These are phyloP conservation scores for Phytophthora pistaciae DNA, from an alignment of 352 stramenopile genomes.

Conservation along the genomic window DNA sequence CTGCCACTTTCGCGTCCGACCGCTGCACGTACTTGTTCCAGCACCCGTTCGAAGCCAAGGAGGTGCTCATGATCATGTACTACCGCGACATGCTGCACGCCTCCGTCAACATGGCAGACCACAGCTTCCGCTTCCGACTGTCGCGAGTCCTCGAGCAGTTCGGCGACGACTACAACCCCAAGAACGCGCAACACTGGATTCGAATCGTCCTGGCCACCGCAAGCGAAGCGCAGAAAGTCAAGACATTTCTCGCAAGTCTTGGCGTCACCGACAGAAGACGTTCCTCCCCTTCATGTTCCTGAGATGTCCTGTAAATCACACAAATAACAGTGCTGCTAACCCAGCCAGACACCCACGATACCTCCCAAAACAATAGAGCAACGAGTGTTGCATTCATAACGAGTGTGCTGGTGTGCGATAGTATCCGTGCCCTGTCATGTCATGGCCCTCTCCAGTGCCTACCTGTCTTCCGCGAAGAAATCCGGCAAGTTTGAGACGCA, in stretches of 20 bases:
- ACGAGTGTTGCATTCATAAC: slow-evolving; percentile 51
- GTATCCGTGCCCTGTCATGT: slow-evolving; percentile 15
- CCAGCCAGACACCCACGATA: slow-evolving; percentile 14
- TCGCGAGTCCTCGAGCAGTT: slow-evolving; percentile 61
- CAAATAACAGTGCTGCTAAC: slow-evolving; percentile 18
- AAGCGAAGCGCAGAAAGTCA: slow-evolving; percentile 54
- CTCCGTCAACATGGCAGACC: slow-evolving; percentile 47
- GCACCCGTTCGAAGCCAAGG: slow-evolving; percentile 72
- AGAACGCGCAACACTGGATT: slow-evolving; percentile 69
- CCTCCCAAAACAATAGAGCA: slow-evolving; percentile 37
- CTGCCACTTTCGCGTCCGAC: slow-evolving; percentile 55
- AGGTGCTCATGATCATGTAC: slow-evolving; percentile 82
- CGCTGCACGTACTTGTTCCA: slow-evolving; percentile 78
- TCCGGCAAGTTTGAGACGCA: slow-evolving; percentile 2
- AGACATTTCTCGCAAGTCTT: slow-evolving; percentile 41
- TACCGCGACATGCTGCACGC: slow-evolving; percentile 73
- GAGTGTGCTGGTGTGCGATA: slow-evolving; percentile 33
- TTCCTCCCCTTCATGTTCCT: background rate
- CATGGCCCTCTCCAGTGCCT: slow-evolving; percentile 21
- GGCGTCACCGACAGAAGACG: slow-evolving; percentile 16
- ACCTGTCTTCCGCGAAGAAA: slow-evolving; percentile 24
- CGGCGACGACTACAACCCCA: slow-evolving; percentile 64
- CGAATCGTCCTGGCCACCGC: slow-evolving; percentile 60
- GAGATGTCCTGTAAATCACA: slow-evolving; percentile 24
- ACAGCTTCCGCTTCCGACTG: slow-evolving; percentile 61